A percentile compares a stretch with the other conserved stretches of the same genome.
These are phyloP conservation scores for Closterium sp. DNA, from an alignment of 139 green algal species.

Conservation along the genomic window DNA sequence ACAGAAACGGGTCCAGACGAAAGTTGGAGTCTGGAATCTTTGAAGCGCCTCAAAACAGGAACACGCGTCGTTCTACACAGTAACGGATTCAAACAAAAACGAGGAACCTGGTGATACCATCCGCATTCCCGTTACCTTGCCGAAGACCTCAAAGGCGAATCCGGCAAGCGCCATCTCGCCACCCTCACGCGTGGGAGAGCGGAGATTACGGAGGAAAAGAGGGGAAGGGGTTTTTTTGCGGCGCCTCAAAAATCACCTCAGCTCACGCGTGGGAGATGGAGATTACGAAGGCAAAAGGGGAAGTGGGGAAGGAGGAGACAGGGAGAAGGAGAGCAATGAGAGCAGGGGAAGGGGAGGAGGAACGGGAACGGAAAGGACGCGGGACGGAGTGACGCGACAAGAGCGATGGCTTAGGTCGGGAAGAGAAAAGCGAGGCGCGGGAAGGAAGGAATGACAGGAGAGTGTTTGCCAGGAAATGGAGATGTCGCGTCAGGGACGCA, in stretches of 20 bases:
- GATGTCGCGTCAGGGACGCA: neutral
- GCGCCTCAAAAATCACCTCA: too few relatives aligned
- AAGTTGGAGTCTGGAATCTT: neutral
- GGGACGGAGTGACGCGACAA: neutral
- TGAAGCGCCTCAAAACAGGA: too few relatives aligned
- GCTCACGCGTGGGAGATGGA: neutral
- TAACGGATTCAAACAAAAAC: too few relatives aligned
- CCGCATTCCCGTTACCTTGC: neutral
- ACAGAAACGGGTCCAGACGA: neutral
- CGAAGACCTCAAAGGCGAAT: neutral
- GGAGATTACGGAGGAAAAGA: neutral
- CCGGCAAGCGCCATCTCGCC: neutral
- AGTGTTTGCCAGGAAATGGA: neutral
- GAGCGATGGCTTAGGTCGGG: neutral
- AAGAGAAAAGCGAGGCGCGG: neutral
- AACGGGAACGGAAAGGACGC: neutral
- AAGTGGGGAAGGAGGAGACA: too few relatives aligned
- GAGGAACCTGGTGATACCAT: too few relatives aligned
- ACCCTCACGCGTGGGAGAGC: neutral
- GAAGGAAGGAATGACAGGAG: neutral
- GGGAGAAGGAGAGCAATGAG: too few relatives aligned
- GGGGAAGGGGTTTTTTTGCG: too few relatives aligned
- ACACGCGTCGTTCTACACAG: too few relatives aligned
- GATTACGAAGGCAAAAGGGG: neutral
- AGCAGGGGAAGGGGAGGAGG: neutral